These are phyloP conservation scores for Pseudotulostoma volvatum DNA, from an alignment of 495 filamentous ascomycete species.

Conservation along the genomic window DNA sequence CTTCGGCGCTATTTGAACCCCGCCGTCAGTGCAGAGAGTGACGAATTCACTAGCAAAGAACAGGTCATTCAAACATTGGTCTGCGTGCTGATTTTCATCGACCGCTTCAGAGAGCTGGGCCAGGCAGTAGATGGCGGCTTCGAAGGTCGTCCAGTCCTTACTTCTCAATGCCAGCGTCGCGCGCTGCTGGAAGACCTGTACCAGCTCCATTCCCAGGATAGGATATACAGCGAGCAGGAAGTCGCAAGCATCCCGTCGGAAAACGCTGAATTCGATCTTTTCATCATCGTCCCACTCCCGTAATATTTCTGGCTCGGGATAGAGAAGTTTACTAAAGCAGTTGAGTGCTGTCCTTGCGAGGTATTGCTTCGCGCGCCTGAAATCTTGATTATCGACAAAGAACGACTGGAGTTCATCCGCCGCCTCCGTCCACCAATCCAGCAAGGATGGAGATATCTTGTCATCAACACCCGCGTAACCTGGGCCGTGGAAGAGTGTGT, in stretches of 20 bases:
- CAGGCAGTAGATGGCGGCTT: slow-evolving; percentile 67
- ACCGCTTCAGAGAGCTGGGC: slow-evolving; percentile 59
- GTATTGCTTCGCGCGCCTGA: slow-evolving; percentile 23
- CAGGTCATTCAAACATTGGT: slow-evolving; percentile 49
- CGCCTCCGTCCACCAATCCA: slow-evolving; percentile 68
- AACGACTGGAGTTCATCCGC: slow-evolving; percentile 25
- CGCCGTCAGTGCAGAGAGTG: slow-evolving; percentile 36
- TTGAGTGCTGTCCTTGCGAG: slow-evolving; percentile 22
- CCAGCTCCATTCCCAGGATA: slow-evolving; percentile 47
- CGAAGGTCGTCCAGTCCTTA: slow-evolving; percentile 58
- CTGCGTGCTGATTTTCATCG: slow-evolving; percentile 46
- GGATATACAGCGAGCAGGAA: slow-evolving; percentile 62
- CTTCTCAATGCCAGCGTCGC: slow-evolving; percentile 40
- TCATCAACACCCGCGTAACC: slow-evolving; percentile 68
- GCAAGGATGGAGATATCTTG: slow-evolving; percentile 50
- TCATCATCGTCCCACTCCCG: slow-evolving; percentile 54
- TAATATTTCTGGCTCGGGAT: slow-evolving; percentile 16
- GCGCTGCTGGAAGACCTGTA: slow-evolving; percentile 52
- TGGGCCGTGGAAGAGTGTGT: slow-evolving; percentile 48
- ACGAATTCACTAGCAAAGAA: slow-evolving; percentile 47
- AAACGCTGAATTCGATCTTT: slow-evolving; percentile 53
- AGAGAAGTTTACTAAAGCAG: slow-evolving; percentile 26
- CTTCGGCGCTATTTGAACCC: slow-evolving; percentile 44
- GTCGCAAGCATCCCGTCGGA: slow-evolving; percentile 67
- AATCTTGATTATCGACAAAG: slow-evolving; percentile 10